A percentile compares a stretch with the other conserved stretches of the same genome.
Evolutionary conservation across 306 rosid species (phyloP).

Genomic region (Glycine soja): DNA sequence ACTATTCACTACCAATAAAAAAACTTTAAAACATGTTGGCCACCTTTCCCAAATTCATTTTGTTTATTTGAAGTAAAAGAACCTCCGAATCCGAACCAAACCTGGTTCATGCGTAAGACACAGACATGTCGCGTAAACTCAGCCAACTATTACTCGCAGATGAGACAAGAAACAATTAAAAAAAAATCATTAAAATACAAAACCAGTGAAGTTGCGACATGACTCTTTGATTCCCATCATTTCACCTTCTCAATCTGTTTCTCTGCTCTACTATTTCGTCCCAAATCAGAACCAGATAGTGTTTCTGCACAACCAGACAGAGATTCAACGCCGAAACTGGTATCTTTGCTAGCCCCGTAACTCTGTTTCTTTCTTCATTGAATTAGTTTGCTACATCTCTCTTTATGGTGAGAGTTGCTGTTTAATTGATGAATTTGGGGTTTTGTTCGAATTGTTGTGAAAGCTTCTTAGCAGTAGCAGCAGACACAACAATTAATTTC

Average conservation of each 20-base stretch:
- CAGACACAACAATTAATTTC: constrained; percentile 38
- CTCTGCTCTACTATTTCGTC: background rate
- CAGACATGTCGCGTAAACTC: constrained; percentile 45
- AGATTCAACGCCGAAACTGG: constrained; percentile 43
- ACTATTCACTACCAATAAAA: background rate
- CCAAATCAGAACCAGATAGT: background rate
- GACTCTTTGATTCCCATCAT: constrained; percentile 25
- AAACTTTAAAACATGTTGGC: background rate
- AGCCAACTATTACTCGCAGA: constrained; percentile 46
- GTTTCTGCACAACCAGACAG: constrained; percentile 23
- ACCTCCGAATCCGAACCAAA: constrained; percentile 45
- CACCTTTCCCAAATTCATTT: background rate
- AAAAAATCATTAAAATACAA: background rate
- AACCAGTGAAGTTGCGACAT: constrained; percentile 44
- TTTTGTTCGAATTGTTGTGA: background rate
- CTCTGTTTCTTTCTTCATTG: background rate
- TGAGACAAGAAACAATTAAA: constrained; percentile 49
- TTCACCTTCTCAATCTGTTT: constrained; percentile 33
- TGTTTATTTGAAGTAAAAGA: background rate
- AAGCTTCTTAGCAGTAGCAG: background rate
- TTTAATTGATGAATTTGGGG: background rate
- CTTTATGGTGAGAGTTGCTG: background rate
- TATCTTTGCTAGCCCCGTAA: constrained; percentile 4
- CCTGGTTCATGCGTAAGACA: background rate
- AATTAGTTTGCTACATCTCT: background rate